These are phyloP conservation scores for Kwoniella bestiolae DNA, from an alignment of 768 basidiomycete genomes.

Conservation along the genomic window DNA sequence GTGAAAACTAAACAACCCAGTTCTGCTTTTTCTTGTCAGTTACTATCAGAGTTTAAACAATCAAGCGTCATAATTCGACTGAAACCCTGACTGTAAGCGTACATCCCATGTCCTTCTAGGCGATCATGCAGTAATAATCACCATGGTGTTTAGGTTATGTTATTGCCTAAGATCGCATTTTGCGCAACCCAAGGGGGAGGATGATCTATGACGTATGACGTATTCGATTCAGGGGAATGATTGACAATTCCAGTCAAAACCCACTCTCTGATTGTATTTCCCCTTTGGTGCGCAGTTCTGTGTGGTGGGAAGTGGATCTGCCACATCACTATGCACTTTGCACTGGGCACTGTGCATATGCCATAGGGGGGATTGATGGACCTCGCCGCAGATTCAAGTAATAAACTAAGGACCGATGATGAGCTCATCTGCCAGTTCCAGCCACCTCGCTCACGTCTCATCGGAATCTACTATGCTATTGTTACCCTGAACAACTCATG, in stretches of 20 bases:
- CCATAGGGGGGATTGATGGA: background rate
- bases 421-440: background rate
- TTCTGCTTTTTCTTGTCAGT: background rate
- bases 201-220: constrained; percentile 11
- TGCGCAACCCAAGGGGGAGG: background rate
- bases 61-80: constrained; percentile 10
- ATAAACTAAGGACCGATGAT: background rate
- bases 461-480: background rate
- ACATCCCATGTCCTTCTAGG: background rate
- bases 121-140: background rate
- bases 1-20: background rate
- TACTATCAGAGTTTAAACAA: background rate
- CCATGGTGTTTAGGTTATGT: too few relatives aligned
- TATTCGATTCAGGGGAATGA: constrained; percentile 16
- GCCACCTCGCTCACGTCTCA: background rate
- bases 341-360: too few relatives aligned
- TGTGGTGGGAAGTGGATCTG: background rate
- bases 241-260: background rate
- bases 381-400: background rate
- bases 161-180: too few relatives aligned
- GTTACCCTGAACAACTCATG: constrained; percentile 4
- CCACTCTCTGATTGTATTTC: background rate
- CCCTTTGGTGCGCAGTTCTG: background rate
- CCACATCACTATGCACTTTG: too few relatives aligned
- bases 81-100: background rate